Evolutionary conservation across 345 rosid species (phyloP).

Genomic region (Laguncularia racemosa): DNA sequence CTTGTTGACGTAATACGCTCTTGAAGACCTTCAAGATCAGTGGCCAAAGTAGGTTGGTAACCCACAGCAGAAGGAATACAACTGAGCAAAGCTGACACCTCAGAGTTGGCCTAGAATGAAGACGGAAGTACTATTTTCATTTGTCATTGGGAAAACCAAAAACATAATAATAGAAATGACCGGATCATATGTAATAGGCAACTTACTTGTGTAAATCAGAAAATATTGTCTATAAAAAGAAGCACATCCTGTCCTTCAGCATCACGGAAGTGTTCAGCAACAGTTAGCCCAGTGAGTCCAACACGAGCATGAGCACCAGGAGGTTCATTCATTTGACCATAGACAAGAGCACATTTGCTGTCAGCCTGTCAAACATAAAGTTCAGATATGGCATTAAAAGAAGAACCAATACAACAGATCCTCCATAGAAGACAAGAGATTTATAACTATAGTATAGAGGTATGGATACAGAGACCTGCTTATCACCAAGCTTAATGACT

Average conservation of each 20-base stretch:
- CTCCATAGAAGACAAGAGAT: not conserved
- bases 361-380: slow-evolving; percentile 42
- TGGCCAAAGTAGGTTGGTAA: slow-evolving; percentile 97
- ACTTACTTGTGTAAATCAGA: slow-evolving; percentile 87
- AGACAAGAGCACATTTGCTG: slow-evolving; percentile 95
- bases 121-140: not conserved
- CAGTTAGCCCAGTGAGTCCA: slow-evolving; percentile 95
- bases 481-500: slow-evolving; percentile 97
- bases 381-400: not conserved
- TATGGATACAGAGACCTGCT: slow-evolving; percentile 45
- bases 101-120: slow-evolving; percentile 78
- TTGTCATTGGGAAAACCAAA: not conserved
- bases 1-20: slow-evolving; percentile 98
- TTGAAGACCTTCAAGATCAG: slow-evolving; percentile 99
- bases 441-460: not conserved
- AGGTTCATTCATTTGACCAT: slow-evolving; percentile 99
- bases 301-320: slow-evolving; percentile 99
- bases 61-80: slow-evolving; percentile 99
- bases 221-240: slow-evolving; percentile 93
- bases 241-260: slow-evolving; percentile 99
- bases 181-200: not conserved
- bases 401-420: not conserved
- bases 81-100: slow-evolving; percentile 98
- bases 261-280: slow-evolving; percentile 97
- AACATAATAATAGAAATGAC: not conserved